Conservation (phyloP, 2,329 filamentous ascomycete species). For the Penicillium sp. region DNA sequence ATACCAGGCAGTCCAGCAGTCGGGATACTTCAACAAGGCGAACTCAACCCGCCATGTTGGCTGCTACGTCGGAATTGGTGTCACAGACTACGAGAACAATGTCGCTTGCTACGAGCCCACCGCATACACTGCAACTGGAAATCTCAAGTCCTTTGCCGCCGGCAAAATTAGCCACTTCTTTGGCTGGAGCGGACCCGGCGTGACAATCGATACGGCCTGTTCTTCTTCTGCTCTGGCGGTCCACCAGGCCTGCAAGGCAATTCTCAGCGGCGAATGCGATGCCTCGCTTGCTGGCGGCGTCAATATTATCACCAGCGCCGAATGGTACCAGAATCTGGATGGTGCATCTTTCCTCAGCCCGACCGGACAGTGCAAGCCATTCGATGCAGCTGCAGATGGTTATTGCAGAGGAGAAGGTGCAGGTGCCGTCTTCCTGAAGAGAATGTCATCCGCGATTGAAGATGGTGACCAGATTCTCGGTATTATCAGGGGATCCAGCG, state of each 20-base stretch:
- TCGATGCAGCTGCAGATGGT: slow-evolving; percentile 48
- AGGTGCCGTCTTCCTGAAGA: slow-evolving; percentile 48
- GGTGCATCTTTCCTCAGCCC: slow-evolving; percentile 43
- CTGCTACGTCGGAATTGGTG: slow-evolving; percentile 6
- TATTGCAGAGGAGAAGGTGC: slow-evolving; percentile 51
- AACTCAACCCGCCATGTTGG: slow-evolving; percentile 21
- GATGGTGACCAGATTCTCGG: slow-evolving; percentile 48
- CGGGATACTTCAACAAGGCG: slow-evolving; percentile 16
- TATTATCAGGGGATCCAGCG: slow-evolving; percentile 31
- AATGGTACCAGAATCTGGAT: slow-evolving; percentile 28
- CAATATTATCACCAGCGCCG: slow-evolving; percentile 30
- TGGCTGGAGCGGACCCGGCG: slow-evolving; percentile 43
- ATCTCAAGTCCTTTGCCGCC: slow-evolving; percentile 14
- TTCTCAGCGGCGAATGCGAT: slow-evolving; percentile 25
- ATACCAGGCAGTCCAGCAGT: slow-evolving; percentile 33
- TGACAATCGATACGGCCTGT: slow-evolving; percentile 44
- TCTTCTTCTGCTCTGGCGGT: slow-evolving; percentile 40
- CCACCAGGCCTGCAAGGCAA: slow-evolving; percentile 24
- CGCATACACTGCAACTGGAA: slow-evolving; percentile 27
- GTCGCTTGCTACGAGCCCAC: slow-evolving; percentile 27
- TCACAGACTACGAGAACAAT: slow-evolving; percentile 30
- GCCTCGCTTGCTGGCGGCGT: slow-evolving; percentile 39
- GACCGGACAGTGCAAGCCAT: slow-evolving; percentile 48
- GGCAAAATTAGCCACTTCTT: slow-evolving; percentile 45
- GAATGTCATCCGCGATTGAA: slow-evolving; percentile 43